These are phyloP conservation scores for Sclerotinia minor DNA, from an alignment of 2,329 filamentous ascomycete species.

Conservation along the genomic window DNA sequence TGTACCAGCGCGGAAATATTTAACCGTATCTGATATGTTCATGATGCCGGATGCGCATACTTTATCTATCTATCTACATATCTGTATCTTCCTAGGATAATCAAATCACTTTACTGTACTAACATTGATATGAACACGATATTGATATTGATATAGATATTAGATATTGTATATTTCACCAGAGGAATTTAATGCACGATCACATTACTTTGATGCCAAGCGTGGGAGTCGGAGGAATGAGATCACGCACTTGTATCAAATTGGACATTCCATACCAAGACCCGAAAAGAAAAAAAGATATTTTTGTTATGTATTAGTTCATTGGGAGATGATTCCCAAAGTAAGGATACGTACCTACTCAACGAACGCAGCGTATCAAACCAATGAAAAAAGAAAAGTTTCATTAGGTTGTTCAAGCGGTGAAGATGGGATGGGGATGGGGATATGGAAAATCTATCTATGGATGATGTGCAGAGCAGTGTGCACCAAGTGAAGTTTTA, in stretches of 20 bases:
- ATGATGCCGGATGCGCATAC: background rate
- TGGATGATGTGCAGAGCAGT: background rate
- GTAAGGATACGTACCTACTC: no score
- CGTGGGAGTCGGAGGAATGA: background rate
- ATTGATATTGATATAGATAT: no score
- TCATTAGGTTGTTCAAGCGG: no score
- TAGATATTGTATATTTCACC: background rate
- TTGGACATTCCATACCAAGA: background rate
- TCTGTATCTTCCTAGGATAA: background rate
- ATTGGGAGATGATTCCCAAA: background rate
- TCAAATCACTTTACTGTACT: background rate
- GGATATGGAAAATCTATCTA: background rate
- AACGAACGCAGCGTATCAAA: no score
- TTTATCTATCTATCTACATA: background rate
- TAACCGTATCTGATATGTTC: background rate
- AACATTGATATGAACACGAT: no score
- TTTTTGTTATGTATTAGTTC: no score
- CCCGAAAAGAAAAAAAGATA: background rate
- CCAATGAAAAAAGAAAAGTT: no score
- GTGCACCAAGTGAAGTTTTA: no score
- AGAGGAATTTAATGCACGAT: background rate
- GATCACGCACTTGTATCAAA: background rate
- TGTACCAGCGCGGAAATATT: background rate
- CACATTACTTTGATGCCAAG: slow-evolving; percentile 5
- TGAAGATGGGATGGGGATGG: no score